Percentiles rank a stretch among this genome's conserved stretches.
Conservation (phyloP, 495 filamentous ascomycete genomes). For the Daldinia caldariorum region DNA sequence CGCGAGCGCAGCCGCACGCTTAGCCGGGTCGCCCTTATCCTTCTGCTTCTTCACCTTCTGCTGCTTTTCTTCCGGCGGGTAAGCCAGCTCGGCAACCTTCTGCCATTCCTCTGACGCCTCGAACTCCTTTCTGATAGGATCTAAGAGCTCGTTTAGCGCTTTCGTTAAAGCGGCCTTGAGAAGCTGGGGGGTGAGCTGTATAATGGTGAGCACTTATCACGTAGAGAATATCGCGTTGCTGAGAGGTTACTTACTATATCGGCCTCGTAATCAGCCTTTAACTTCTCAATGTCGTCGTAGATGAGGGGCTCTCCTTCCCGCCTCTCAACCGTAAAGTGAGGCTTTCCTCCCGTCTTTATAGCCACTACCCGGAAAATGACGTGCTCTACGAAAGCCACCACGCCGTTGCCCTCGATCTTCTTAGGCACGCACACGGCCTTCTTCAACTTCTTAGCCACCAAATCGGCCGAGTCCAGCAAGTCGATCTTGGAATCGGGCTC, state of each 20-base stretch:
- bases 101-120: conserved; percentile 80
- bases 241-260: conserved; percentile 72
- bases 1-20: conserved; percentile 39
- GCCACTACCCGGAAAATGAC: conserved; percentile 77
- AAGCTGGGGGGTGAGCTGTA: conserved; percentile 81
- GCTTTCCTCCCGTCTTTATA: conserved; percentile 58
- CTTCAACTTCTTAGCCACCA: conserved; percentile 78
- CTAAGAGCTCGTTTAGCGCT: conserved; percentile 75
- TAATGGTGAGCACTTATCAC: conserved; percentile 32
- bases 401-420: conserved; percentile 83
- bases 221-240: no score
- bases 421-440: conserved; percentile 82
- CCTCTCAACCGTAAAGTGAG: conserved; percentile 65
- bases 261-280: conserved; percentile 80
- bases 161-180: conserved; percentile 80
- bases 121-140: conserved; percentile 78
- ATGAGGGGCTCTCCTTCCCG: conserved; percentile 76
- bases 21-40: conserved; percentile 69
- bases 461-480: conserved; percentile 78
- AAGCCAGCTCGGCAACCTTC: conserved; percentile 80
- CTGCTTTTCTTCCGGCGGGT: conserved; percentile 71
- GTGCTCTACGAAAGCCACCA: conserved; percentile 83
- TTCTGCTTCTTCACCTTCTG: conserved; percentile 83
- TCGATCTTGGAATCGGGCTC: conserved; percentile 87
- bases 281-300: conserved; percentile 74